A percentile compares a stretch with the other conserved stretches of the same genome.
These are phyloP conservation scores for Lactifluus subvellereus DNA, from an alignment of 768 basidiomycete species.

Conservation along the genomic window DNA sequence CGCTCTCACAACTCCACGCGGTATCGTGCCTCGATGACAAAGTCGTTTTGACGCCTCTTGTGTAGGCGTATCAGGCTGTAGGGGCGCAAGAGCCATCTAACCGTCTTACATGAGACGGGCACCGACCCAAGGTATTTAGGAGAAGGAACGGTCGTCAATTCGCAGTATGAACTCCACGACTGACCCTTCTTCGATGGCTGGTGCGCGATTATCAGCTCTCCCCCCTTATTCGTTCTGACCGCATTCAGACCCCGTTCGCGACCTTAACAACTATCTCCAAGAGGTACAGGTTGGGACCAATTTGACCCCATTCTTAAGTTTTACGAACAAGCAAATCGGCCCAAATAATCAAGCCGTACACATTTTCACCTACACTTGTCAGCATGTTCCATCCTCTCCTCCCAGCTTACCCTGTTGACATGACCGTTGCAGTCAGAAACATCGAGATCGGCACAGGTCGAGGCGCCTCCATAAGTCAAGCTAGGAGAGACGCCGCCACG, in stretches of 20 bases:
- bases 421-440: not conserved
- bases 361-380: not conserved
- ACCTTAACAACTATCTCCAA: slow-evolving; percentile 13
- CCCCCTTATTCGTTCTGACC: not conserved
- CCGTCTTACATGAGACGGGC: not conserved
- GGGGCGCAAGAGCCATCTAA: not conserved
- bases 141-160: not conserved
- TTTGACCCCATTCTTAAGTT: not conserved
- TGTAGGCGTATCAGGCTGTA: slow-evolving; percentile 12
- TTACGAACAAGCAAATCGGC: not conserved
- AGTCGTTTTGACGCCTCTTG: not conserved
- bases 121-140: slow-evolving; percentile 1
- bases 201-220: not conserved
- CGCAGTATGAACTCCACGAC: not conserved
- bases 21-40: not conserved
- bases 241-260: not conserved
- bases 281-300: not conserved
- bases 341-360: not conserved
- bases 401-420: not conserved
- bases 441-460: not conserved
- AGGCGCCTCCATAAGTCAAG: not conserved
- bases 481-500: not conserved
- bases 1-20: not conserved
- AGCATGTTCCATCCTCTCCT: not conserved
- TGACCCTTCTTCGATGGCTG: not conserved